Percentiles rank a stretch among this genome's conserved stretches.
Evolutionary conservation across 257 asterid species (phyloP).

Genomic region (Rauvolfia tetraphylla): DNA sequence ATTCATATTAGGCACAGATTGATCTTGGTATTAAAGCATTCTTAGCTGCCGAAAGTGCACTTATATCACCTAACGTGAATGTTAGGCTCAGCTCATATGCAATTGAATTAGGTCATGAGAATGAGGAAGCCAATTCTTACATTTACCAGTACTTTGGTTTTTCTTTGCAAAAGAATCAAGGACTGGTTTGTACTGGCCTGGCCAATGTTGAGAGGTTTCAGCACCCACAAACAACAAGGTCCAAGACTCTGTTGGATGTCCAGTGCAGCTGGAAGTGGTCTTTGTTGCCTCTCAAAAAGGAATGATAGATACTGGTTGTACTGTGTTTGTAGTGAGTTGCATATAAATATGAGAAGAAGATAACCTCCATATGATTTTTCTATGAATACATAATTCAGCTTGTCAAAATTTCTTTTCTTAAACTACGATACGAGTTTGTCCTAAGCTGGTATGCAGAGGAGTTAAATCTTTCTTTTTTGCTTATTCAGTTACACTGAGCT

Average conservation of each 20-base stretch:
- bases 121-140: not conserved
- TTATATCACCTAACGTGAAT: not conserved
- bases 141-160: not conserved
- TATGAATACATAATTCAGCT: not conserved
- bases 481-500: slow-evolving; percentile 85
- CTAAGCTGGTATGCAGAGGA: not conserved
- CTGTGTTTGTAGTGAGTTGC: not conserved
- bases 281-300: not conserved
- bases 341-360: not conserved
- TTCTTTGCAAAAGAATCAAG: not conserved
- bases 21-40: not conserved
- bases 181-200: not conserved
- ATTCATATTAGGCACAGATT: not conserved
- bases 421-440: not conserved
- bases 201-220: not conserved
- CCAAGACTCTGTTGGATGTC: not conserved
- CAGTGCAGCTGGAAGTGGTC: not conserved
- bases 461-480: slow-evolving; percentile 8
- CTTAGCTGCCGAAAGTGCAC: not conserved
- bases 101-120: not conserved
- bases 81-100: no score
- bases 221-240: not conserved
- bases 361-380: not conserved
- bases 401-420: not conserved
- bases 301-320: not conserved